Evolutionary conservation across 1,284 basidiomycete genomes (phyloP), one percentile per base, ranked within the genome.

Genomic region (Austroboletus olivaceoglutinosus): DNA sequence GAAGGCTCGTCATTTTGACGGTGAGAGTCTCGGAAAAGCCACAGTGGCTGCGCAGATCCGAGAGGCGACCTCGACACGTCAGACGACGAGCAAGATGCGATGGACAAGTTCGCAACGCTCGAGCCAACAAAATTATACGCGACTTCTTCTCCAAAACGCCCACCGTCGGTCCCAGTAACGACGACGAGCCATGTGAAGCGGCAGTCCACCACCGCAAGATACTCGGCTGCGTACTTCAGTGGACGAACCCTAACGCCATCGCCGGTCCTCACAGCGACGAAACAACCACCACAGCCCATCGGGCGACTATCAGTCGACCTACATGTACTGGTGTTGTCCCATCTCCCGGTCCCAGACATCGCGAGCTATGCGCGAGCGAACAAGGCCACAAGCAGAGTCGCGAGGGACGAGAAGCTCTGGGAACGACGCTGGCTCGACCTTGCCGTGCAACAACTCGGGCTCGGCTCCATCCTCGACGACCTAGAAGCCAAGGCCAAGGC

Each of bases 231-330:
- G 5, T 51, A 58, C 47, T 55, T 58, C 13, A 39, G 18, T 31
- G 15, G 41, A 8, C 71, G 18, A 59, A 73, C 33, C 22, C 64
- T 38, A 43, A 63, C 45, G 55, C 65, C 40, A 41, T 63, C 47
- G 59, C 70, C 30, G 56, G 67, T 33, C 52, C 66, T 52, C 65
- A 60, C 42, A 56, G 50, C 61, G 54, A 56, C 60, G 37, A 69
- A 65, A 55, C 55, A 64, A 1, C 48, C 60, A 2, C 27, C 47
- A 8, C 54, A 34, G 15, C 38, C 58, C 77, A 39, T 95, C 47
- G 93, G 93, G 10, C 80, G 81, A 27, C 81, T 95, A 25, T 91
- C 93, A 11, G 77, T 81, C 38, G 83, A 87, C 58, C 72, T 94
- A 5, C 86, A 95, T 64, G 71, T 89, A 23, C 74, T 86, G 45